A percentile compares a stretch with the other conserved stretches of the same genome.
phyloP scores from a whole-genome alignment of 2,329 filamentous ascomycete genomes.

The Trichoderma sp. region DNA sequence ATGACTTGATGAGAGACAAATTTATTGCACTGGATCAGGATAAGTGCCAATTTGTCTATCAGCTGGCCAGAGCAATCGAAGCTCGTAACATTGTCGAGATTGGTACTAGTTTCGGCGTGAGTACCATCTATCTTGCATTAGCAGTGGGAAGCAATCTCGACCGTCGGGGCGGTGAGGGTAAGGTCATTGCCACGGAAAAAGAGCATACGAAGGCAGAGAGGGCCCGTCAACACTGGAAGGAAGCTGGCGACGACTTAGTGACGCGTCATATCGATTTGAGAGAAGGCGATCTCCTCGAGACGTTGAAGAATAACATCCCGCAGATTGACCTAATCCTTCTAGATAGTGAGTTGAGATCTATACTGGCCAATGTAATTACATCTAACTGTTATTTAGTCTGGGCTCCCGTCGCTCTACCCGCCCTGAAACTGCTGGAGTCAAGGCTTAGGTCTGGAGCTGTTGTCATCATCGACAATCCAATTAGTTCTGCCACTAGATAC shows the following conservation, averaged over 20 bases:
- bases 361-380: too few species aligned
- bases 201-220: constrained; percentile 51
- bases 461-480: constrained; percentile 50
- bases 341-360: constrained; percentile 50
- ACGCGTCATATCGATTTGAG: constrained; percentile 52
- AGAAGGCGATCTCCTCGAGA: constrained; percentile 57
- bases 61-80: constrained; percentile 46
- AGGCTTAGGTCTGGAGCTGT: constrained; percentile 46
- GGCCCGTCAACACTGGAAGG: constrained; percentile 53
- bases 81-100: constrained; percentile 57
- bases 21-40: constrained; percentile 59
- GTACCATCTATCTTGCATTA: constrained; percentile 60
- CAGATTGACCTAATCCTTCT: constrained; percentile 57
- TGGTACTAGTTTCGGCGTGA: constrained; percentile 60
- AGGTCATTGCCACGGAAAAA: constrained; percentile 59
- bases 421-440: constrained; percentile 47
- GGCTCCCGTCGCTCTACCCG: constrained; percentile 53
- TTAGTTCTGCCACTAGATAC: constrained; percentile 40
- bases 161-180: constrained; percentile 24
- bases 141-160: constrained; percentile 49
- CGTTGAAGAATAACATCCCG: constrained; percentile 39
- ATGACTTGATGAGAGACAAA: constrained; percentile 49
- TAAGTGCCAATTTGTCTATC: constrained; percentile 56
- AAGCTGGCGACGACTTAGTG: constrained; percentile 49
- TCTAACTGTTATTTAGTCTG: constrained; percentile 43